Base-by-base conservation (phyloP, 1,139 yeast species). In the Debaryomyces subglobosus region DNA sequence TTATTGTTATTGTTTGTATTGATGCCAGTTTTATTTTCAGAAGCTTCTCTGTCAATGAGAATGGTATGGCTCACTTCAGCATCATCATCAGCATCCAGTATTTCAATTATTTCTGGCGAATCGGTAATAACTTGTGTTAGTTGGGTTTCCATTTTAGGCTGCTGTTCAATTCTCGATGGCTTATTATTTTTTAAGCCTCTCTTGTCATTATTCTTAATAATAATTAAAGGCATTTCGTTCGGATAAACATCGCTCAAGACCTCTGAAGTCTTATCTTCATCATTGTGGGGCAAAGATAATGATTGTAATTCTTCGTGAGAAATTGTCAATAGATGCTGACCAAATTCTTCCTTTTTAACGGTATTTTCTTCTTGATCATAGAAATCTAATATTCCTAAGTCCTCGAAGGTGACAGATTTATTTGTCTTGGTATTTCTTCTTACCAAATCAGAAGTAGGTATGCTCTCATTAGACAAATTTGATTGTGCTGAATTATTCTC, bases 191-290 rank as follows among this genome's bases (percentile, higher is more conserved):
- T 29, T 6, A 18, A 23, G n/a, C 29, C n/a, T 15, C 39, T 34
- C 12, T 38, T 39, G 5, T 37, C 34, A 6, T 23, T 36, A 30
- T 42, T 47, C 47, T 77, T 79, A 45, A 59, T 67, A 20, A 77
- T 64, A 5, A 71, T 55, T 42, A 78, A 63, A 1, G 80, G 81
- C 1, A 68, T 60, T 37, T 69, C 77, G 16, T 56, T 58, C 2
- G 77, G 71, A 46, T 63, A 74, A 0, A 72, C 58, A 46, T 79
- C 83, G 53, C 81, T 76, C 30, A 77, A 58, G 1, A 74, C 71
- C 49, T 79, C 84, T 4, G 71, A 61, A 8, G 59, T 56, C 47
- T 61, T 63, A 7, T 65, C 69, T 18, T 70, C 70, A 3, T 64
- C 65, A 15, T 43, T 40, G 10, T 47, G 55, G 32, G 47, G 55